These are phyloP conservation scores for Corylus americana DNA, from an alignment of 306 rosid species.

Conservation along the genomic window DNA sequence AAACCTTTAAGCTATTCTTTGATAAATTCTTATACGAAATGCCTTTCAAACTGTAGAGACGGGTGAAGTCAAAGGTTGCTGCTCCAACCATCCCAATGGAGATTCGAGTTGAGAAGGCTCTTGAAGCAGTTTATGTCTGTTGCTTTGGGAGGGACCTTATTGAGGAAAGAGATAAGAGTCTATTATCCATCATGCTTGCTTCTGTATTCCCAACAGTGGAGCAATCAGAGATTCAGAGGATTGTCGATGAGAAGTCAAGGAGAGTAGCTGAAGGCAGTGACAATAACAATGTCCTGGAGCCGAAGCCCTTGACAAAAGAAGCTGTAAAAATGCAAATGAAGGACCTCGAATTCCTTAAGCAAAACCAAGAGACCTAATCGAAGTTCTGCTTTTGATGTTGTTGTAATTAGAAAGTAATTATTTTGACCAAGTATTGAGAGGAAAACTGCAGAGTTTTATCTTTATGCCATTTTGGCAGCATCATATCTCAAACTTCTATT, in stretches of 20 bases:
- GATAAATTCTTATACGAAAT: neutral
- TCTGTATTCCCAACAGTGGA: slow-evolving; percentile 67
- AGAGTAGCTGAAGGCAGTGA: slow-evolving; percentile 64
- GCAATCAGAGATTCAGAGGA: slow-evolving; percentile 55
- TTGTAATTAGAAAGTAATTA: neutral
- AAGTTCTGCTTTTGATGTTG: slow-evolving; percentile 3
- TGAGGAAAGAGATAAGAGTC: slow-evolving; percentile 66
- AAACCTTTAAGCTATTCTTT: neutral
- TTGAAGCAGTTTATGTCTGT: slow-evolving; percentile 78
- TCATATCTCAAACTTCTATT: neutral
- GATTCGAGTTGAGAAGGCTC: slow-evolving; percentile 74
- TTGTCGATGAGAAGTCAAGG: slow-evolving; percentile 55
- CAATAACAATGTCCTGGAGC: slow-evolving; percentile 40
- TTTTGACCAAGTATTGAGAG: neutral
- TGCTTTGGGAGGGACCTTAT: slow-evolving; percentile 67
- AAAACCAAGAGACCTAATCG: slow-evolving; percentile 52
- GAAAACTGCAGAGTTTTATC: neutral
- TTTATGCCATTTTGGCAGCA: neutral
- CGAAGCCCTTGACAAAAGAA: slow-evolving; percentile 65
- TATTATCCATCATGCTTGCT: slow-evolving; percentile 53
- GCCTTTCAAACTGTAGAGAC: slow-evolving; percentile 48
- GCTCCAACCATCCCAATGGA: slow-evolving; percentile 66
- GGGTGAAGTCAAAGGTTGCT: slow-evolving; percentile 57
- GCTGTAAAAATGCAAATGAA: slow-evolving; percentile 88
- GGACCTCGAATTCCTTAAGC: slow-evolving; percentile 85